Evolutionary conservation across 306 rosid species (phyloP), one percentile per base, ranked within the genome.

Genomic region (Prunus campanulata): DNA sequence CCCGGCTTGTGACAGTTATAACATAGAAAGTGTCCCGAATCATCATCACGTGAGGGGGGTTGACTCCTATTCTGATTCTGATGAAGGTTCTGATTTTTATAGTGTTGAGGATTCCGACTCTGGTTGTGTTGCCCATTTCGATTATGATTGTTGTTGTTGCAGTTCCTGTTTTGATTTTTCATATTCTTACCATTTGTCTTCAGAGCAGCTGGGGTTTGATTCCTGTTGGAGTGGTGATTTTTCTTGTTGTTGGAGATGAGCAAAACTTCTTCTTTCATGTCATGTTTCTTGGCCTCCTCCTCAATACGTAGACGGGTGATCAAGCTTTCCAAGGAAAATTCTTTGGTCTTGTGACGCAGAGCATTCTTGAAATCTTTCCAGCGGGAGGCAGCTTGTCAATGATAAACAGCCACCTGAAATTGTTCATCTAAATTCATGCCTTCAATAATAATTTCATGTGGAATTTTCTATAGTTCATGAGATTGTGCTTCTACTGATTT

Each of bases 251-350:
- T 67, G 3, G 72, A 32, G 25, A 67, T 54, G 19, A 44, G 11
- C 3, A 25, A 13, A n/a, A 72, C 44, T 18, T 72, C 44, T 18
- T 72, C 66, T 11, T 54, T 72, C 24, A 29, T 65, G 13, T 72
- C 48, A 30, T 72, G 67, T 35, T 72, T 72, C 29, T 24, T 27
- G 5, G 48, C 66, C 15, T 72, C 77, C 51, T 72, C 52, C 52
- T 56, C 47, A 54, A 71, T 71, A 15, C 18, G 51, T 16, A 71
- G 7, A 60, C 76, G 64, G 30, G 76, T 71, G n/a, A 71, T 71
- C 46, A 50, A 8, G 15, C 75, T 71, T 32, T 71, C 48, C 10
- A 71, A 27, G 30, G 19, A 71, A 51, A 71, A 52, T 20, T 69
- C 11, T 15, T 66, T 66, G 5, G 35, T 66, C 6, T 66, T 66